These are phyloP conservation scores for Paulownia fortunei DNA, from an alignment of 257 asterid species.

Conservation along the genomic window DNA sequence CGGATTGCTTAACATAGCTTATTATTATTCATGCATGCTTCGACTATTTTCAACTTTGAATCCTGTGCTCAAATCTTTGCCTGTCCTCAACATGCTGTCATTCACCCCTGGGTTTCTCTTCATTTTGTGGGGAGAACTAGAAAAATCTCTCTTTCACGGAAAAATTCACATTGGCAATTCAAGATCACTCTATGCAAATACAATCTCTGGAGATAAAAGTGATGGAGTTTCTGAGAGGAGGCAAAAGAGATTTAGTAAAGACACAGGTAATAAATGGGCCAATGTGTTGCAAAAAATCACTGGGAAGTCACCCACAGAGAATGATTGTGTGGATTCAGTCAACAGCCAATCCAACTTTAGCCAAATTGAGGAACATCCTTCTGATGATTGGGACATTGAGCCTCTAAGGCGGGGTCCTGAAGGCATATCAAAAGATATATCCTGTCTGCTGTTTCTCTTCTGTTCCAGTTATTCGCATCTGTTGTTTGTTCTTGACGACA, in stretches of 20 bases:
- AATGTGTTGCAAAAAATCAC: slow-evolving; percentile 73
- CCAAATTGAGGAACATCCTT: slow-evolving; percentile 53
- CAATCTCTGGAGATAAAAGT: slow-evolving; percentile 42
- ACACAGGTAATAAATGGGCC: slow-evolving; percentile 76
- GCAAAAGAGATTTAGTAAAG: slow-evolving; percentile 60
- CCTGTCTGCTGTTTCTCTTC: slow-evolving; percentile 84
- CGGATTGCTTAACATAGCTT: slow-evolving; percentile 66
- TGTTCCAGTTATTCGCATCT: slow-evolving; percentile 92
- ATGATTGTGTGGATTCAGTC: slow-evolving; percentile 38
- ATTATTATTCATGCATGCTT: slow-evolving; percentile 84
- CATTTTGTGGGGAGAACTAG: slow-evolving; percentile 76
- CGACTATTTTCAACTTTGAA: slow-evolving; percentile 69
- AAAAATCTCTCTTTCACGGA: slow-evolving; percentile 59
- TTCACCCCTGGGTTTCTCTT: slow-evolving; percentile 92
- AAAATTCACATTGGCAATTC: slow-evolving; percentile 39
- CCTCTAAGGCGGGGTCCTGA: slow-evolving; percentile 78
- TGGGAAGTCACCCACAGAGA: slow-evolving; percentile 61
- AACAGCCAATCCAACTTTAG: slow-evolving; percentile 39
- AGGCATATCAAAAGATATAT: slow-evolving; percentile 68
- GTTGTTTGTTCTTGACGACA: slow-evolving; percentile 89
- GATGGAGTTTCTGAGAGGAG: slow-evolving; percentile 54
- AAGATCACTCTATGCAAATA: slow-evolving; percentile 35
- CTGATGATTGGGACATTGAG: slow-evolving; percentile 79
- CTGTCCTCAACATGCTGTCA: slow-evolving; percentile 90
- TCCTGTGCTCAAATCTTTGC: slow-evolving; percentile 77